Conservation (phyloP, 2,329 filamentous ascomycete species). For the Botrytis deweyae region DNA sequence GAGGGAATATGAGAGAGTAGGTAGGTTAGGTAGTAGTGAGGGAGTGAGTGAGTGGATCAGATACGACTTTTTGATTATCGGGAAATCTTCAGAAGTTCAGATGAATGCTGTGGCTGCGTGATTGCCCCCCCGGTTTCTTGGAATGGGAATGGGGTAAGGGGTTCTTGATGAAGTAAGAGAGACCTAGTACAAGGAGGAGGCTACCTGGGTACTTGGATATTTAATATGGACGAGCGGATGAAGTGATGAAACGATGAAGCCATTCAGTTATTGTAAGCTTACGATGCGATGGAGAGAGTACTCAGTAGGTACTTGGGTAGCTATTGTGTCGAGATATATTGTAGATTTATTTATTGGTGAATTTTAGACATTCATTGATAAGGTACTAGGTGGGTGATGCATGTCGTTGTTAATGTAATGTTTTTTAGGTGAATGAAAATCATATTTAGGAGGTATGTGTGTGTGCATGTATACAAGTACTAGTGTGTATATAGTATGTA, state of each 20-base stretch:
- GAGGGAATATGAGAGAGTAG: background rate
- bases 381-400: background rate
- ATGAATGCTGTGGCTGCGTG: conserved; percentile 23
- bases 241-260: background rate
- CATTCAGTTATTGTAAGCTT: too few species aligned
- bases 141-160: conserved; percentile 8
- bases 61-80: conserved; percentile 9
- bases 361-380: background rate
- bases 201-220: background rate
- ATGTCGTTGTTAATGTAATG: background rate
- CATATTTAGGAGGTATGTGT: background rate
- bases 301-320: background rate
- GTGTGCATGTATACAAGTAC: too few species aligned
- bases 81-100: conserved; percentile 12
- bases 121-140: conserved; percentile 10
- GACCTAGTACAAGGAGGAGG: background rate
- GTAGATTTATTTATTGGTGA: background rate
- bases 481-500: too few species aligned
- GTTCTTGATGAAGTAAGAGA: conserved; percentile 4
- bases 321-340: too few species aligned
- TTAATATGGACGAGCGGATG: background rate
- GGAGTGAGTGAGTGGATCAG: conserved; percentile 6
- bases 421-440: too few species aligned
- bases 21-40: background rate
- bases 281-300: too few species aligned